These are phyloP conservation scores for Baorangia bicolor DNA, from an alignment of 768 basidiomycete genomes.

Conservation along the genomic window DNA sequence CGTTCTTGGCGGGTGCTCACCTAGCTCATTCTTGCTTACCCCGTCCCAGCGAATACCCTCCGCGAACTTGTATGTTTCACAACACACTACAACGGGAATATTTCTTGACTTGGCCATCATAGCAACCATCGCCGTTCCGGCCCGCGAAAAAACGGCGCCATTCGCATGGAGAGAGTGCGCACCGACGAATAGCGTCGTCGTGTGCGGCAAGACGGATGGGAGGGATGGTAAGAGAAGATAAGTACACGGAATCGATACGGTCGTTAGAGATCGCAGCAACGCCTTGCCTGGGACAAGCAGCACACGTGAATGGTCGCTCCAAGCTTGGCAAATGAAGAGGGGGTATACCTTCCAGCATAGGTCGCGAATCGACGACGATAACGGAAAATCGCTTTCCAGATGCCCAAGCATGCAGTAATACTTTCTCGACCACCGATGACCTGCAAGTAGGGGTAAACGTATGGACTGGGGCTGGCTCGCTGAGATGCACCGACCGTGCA, in stretches of 20 bases:
- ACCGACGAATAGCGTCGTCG: slow-evolving; percentile 84
- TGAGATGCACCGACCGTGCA: slow-evolving; percentile 59
- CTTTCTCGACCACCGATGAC: slow-evolving; percentile 93
- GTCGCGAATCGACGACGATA: slow-evolving; percentile 92
- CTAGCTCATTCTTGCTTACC: slow-evolving; percentile 95
- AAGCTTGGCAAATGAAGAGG: background rate
- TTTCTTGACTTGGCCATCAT: slow-evolving; percentile 92
- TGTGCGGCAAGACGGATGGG: slow-evolving; percentile 74
- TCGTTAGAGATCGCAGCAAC: slow-evolving; percentile 66
- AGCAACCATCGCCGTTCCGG: slow-evolving; percentile 93
- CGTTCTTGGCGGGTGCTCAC: slow-evolving; percentile 40
- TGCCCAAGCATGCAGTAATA: slow-evolving; percentile 72
- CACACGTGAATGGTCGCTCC: background rate
- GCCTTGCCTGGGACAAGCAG: slow-evolving; percentile 59
- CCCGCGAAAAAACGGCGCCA: slow-evolving; percentile 89
- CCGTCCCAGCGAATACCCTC: slow-evolving; percentile 91
- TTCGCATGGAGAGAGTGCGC: slow-evolving; percentile 95
- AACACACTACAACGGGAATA: slow-evolving; percentile 94
- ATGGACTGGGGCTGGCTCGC: background rate
- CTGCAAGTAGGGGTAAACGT: slow-evolving; percentile 38
- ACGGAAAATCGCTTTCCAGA: slow-evolving; percentile 83
- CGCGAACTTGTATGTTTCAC: slow-evolving; percentile 98
- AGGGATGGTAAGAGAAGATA: slow-evolving; percentile 90
- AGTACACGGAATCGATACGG: slow-evolving; percentile 75
- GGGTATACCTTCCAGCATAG: slow-evolving; percentile 78